phyloP scores from a whole-genome alignment of 345 rosid genomes.

The Rhizophora mangle region DNA sequence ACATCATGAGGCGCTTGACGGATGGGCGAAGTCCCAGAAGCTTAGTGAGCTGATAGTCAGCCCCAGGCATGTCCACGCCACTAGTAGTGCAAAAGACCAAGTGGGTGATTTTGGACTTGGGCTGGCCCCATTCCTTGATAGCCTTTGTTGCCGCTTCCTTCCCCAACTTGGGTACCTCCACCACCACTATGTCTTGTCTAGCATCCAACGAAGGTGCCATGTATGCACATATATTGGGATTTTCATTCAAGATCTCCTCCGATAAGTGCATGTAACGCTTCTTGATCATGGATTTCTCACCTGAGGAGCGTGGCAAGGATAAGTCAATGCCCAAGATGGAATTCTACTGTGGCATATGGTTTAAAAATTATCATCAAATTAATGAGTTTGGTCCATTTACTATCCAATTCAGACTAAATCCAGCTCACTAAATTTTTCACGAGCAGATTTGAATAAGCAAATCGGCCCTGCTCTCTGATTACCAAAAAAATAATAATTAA shows the following conservation, averaged over 20 bases:
- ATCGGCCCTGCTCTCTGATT: too few species aligned
- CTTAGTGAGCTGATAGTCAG: conserved; percentile 87
- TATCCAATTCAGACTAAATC: too few species aligned
- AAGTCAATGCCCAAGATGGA: too few species aligned
- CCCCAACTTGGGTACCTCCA: conserved; percentile 73
- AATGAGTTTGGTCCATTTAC: too few species aligned
- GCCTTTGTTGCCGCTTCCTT: conserved; percentile 77
- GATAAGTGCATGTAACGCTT: conserved; percentile 66
- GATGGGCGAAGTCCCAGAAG: conserved; percentile 76
- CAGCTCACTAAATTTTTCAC: too few species aligned
- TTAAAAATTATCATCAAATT: too few species aligned
- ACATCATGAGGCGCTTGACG: conserved; percentile 70
- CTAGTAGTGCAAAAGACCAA: conserved; percentile 80
- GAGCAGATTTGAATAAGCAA: too few species aligned
- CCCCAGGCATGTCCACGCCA: conserved; percentile 92
- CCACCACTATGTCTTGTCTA: conserved; percentile 77
- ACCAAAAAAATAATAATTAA: too few species aligned
- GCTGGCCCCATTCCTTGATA: conserved; percentile 83
- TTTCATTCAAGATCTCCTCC: conserved; percentile 62
- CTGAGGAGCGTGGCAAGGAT: conserved; percentile 23
- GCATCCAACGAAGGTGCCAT: conserved; percentile 73
- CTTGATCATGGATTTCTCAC: conserved; percentile 64
- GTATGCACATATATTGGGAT: conserved; percentile 56
- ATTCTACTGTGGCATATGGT: too few species aligned
- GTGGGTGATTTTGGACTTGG: conserved; percentile 83